Conservation (phyloP, 2,329 filamentous ascomycete species). For the Xylariaceae sp. region DNA sequence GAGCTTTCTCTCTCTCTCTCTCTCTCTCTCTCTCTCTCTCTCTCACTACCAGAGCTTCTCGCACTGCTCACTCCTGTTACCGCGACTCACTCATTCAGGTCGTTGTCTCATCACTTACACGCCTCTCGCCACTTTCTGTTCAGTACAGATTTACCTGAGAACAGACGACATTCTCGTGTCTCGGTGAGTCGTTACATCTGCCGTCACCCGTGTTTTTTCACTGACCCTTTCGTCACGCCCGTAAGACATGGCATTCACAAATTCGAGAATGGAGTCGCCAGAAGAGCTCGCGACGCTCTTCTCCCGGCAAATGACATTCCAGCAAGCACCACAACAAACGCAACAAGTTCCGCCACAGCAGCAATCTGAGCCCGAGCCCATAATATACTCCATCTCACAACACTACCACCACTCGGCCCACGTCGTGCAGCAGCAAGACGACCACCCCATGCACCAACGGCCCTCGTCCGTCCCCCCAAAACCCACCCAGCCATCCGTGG, state of each 20-base stretch:
- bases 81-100: slow-evolving; percentile 9
- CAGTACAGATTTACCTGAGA: slow-evolving; percentile 8
- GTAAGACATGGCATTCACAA: slow-evolving; percentile 38
- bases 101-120: slow-evolving; percentile 12
- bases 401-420: slow-evolving; percentile 83
- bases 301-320: slow-evolving; percentile 66
- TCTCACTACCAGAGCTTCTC: slow-evolving; percentile 23
- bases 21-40: slow-evolving; percentile 17
- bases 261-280: slow-evolving; percentile 55
- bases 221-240: neutral
- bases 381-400: slow-evolving; percentile 69
- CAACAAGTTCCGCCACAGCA: slow-evolving; percentile 29
- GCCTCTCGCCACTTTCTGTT: slow-evolving; percentile 9
- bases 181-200: slow-evolving; percentile 5
- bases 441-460: slow-evolving; percentile 34
- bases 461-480: slow-evolving; percentile 48
- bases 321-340: slow-evolving; percentile 32
- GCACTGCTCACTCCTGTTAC: slow-evolving; percentile 17
- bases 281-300: slow-evolving; percentile 82
- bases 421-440: slow-evolving; percentile 42
- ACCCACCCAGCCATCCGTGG: slow-evolving; percentile 45
- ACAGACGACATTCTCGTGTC: neutral
- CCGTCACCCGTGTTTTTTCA: neutral
- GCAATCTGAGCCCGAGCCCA: slow-evolving; percentile 37
- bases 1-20: slow-evolving; percentile 24